Base-by-base conservation (phyloP, 192 early-diverging fungal genomes). In the Coemansia umbellata region DNA sequence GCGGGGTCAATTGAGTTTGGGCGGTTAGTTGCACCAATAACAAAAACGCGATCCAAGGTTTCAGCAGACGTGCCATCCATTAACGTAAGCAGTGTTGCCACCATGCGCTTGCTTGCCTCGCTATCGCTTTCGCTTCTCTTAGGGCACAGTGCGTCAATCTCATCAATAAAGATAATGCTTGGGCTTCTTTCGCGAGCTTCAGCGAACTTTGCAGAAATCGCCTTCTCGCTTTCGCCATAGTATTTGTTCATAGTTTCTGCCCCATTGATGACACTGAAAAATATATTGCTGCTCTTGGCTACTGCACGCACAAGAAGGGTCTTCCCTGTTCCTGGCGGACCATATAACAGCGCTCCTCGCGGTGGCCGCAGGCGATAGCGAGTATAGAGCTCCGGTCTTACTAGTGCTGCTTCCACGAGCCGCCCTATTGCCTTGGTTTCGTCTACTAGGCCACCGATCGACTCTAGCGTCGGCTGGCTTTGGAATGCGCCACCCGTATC, bases 241-340 rank as follows among this genome's bases (percentile, higher is more conserved):
- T 80, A 97, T 58, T 90, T 89, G 63, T 87, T 86, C 5, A 92
- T 72, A 26, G 97, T 82, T 53, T 97, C 95, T 0, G 95, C 87
- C 0, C 94, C 96, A 53, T 95, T 99, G 18, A 99, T 82, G 19
- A 86, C 69, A n/a, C 87, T 86, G 2, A 89, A 78, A 60, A 81
- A 73, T 0, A 86, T 84, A 1, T 78, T 74, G n/a, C 85, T 90
- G 43, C 88, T 88, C 5, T 78, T 58, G 0, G 91, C 93, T 0
- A 95, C 87, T 10, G 89, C 86, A n/a, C 91, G 79, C 0, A 93
- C 94, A 36, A 97, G 83, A 23, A 97, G 78, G 8, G 94, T 97
- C 66, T 97, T 97, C n/a, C 94, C 94, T 6, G 94, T 95, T 7
- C 94, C 94, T 22, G 93, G 91, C 30, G 91, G 92, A 0, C 94